A percentile compares a stretch with the other conserved stretches of the same genome.
Evolutionary conservation across 2,329 filamentous ascomycete species (phyloP).

Genomic region (Verticillium longisporum): DNA sequence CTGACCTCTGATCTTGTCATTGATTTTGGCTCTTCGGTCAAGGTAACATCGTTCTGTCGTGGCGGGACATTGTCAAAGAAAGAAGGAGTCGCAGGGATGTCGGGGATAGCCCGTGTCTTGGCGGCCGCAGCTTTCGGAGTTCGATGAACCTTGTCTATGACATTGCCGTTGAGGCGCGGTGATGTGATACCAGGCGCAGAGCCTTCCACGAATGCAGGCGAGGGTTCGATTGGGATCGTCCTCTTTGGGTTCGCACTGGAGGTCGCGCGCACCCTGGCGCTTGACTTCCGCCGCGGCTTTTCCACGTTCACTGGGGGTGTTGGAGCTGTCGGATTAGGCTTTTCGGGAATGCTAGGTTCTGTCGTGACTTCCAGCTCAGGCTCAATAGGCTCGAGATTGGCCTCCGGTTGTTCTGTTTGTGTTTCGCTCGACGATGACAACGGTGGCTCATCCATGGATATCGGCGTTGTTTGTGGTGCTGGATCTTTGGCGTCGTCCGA

Average conservation of each 20-base stretch:
- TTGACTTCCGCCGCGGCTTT: constrained; percentile 14
- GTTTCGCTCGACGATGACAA: not conserved
- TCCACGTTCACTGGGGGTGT: not conserved
- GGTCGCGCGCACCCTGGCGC: constrained; percentile 14
- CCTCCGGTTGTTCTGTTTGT: not conserved
- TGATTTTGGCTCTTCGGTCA: constrained; percentile 8
- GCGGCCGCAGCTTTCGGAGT: constrained; percentile 19
- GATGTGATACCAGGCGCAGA: constrained; percentile 20
- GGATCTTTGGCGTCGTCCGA: constrained; percentile 8
- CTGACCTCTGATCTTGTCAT: not conserved
- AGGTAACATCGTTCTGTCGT: constrained; percentile 5
- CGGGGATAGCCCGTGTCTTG: constrained; percentile 22
- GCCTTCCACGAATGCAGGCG: constrained; percentile 19
- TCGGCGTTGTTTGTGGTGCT: constrained; percentile 1
- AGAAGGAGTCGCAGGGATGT: constrained; percentile 25
- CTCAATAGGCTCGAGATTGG: not conserved
- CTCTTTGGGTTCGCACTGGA: constrained; percentile 19
- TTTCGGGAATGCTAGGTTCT: not conserved
- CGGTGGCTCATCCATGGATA: not conserved
- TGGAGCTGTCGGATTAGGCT: not conserved
- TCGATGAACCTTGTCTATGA: constrained; percentile 27
- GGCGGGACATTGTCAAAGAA: constrained; percentile 31
- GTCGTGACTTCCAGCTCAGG: not conserved
- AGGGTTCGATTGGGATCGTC: constrained; percentile 22
- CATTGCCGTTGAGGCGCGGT: constrained; percentile 19